These are phyloP conservation scores for Dendrocalamus latiflorus DNA, from an alignment of 202 grass and related monocot species.

Conservation along the genomic window DNA sequence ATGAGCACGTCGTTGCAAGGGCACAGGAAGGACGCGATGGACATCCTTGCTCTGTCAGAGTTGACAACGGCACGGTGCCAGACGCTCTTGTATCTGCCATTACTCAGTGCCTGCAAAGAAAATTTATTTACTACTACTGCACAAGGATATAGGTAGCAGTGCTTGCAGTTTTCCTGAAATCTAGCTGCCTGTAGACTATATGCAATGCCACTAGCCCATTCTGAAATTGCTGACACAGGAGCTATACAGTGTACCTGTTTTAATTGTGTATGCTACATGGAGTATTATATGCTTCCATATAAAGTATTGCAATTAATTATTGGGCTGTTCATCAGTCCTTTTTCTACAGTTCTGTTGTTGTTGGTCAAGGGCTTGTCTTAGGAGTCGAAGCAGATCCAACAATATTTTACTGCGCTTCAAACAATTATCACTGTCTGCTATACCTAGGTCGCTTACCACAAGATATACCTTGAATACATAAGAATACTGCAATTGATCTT, in stretches of 20 bases:
- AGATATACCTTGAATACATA: too few relatives aligned
- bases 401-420: neutral
- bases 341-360: neutral
- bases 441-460: too few relatives aligned
- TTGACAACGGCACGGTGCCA: conserved; percentile 85
- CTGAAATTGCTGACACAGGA: neutral
- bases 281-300: neutral
- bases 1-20: conserved; percentile 61
- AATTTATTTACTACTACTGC: neutral
- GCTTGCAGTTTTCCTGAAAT: neutral
- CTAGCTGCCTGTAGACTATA: too few relatives aligned
- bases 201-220: neutral
- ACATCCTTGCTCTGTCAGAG: conserved; percentile 60
- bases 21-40: conserved; percentile 84
- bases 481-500: too few relatives aligned
- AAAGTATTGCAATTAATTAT: neutral
- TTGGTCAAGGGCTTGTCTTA: neutral
- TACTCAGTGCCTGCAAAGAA: conserved; percentile 57
- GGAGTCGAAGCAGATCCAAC: neutral
- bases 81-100: conserved; percentile 77
- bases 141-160: neutral
- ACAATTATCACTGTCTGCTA: too few relatives aligned
- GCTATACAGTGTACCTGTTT: too few relatives aligned
- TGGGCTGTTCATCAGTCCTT: neutral
- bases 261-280: neutral